phyloP scores from a whole-genome alignment of 805 yeast species.

The Brettanomyces bruxellensis region DNA sequence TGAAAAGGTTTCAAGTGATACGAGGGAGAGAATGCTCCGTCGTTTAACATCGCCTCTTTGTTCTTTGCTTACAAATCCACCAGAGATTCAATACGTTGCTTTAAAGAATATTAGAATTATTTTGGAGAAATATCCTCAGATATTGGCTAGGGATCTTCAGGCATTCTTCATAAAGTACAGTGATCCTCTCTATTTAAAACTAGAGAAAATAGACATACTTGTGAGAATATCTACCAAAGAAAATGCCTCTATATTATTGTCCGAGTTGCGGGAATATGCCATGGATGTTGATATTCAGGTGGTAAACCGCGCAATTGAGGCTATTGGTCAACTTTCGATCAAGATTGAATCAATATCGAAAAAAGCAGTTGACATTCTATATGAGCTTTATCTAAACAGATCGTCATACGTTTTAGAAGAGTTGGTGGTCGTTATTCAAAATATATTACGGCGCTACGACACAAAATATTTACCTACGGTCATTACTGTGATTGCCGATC shows the following conservation, averaged over 20 bases:
- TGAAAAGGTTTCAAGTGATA: conserved; percentile 32
- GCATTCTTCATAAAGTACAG: conserved; percentile 86
- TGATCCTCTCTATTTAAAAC: conserved; percentile 70
- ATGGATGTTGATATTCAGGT: conserved; percentile 81
- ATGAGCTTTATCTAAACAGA: conserved; percentile 51
- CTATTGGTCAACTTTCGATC: conserved; percentile 66
- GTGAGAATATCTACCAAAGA: conserved; percentile 56
- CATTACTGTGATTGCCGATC: conserved; percentile 43
- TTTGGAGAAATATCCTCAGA: conserved; percentile 77
- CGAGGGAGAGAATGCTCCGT: conserved; percentile 41
- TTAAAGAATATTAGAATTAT: conserved; percentile 84
- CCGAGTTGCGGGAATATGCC: conserved; percentile 71
- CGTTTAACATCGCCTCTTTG: conserved; percentile 82
- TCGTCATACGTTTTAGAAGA: conserved; percentile 56
- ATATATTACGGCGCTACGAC: conserved; percentile 60
- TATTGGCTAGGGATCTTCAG: conserved; percentile 70
- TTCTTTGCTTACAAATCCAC: conserved; percentile 77
- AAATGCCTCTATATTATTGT: conserved; percentile 49
- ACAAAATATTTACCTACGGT: conserved; percentile 40
- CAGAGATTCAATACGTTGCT: conserved; percentile 93
- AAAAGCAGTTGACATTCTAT: conserved; percentile 52
- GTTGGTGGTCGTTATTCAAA: conserved; percentile 52
- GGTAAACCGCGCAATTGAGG: conserved; percentile 55
- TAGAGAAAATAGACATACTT: conserved; percentile 70
- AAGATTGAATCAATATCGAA: conserved; percentile 44